Conservation (phyloP, 2,329 filamentous ascomycete genomes). For the Ophiosphaerella narmari region DNA sequence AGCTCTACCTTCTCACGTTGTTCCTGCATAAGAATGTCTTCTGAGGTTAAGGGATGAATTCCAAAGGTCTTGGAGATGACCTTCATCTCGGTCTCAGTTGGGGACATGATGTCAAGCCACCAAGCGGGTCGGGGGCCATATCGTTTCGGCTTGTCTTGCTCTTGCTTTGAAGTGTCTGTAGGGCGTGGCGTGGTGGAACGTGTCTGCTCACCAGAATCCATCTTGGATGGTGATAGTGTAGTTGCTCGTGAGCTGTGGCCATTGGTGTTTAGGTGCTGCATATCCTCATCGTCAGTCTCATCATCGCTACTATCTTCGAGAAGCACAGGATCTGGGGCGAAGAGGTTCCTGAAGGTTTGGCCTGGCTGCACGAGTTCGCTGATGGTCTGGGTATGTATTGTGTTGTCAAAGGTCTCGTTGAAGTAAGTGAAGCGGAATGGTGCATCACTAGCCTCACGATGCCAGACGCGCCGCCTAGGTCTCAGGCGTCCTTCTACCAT, state of each 20-base stretch:
- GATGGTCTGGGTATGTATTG: conserved; percentile 93
- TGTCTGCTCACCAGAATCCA: conserved; percentile 49
- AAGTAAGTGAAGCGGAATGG: conserved; percentile 98
- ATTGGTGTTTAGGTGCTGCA: conserved; percentile 26
- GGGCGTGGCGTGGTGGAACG: conserved; percentile 58
- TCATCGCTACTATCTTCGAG: conserved; percentile 69
- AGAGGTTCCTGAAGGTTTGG: conserved; percentile 81
- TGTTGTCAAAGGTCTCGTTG: conserved; percentile 94
- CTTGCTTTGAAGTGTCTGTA: conserved; percentile 42
- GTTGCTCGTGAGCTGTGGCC: conserved; percentile 29
- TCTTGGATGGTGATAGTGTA: conserved; percentile 40
- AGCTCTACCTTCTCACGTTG: conserved; percentile 97
- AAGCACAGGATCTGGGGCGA: conserved; percentile 77
- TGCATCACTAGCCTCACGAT: conserved; percentile 82
- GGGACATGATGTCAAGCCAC: conserved; percentile 92
- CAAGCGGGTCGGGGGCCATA: conserved; percentile 86
- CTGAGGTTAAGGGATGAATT: conserved; percentile 91
- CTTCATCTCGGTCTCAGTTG: conserved; percentile 95
- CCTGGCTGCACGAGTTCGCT: conserved; percentile 89
- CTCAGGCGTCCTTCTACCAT: conserved; percentile 87
- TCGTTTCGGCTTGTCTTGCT: conserved; percentile 45
- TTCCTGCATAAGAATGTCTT: conserved; percentile 97
- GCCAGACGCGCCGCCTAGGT: conserved; percentile 79
- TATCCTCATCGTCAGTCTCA: conserved; percentile 63
- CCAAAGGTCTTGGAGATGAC: conserved; percentile 89